A percentile compares a stretch with the other conserved stretches of the same genome.
Evolutionary conservation across 208 protist species (phyloP).

Genomic region (Trypanosoma mega): DNA sequence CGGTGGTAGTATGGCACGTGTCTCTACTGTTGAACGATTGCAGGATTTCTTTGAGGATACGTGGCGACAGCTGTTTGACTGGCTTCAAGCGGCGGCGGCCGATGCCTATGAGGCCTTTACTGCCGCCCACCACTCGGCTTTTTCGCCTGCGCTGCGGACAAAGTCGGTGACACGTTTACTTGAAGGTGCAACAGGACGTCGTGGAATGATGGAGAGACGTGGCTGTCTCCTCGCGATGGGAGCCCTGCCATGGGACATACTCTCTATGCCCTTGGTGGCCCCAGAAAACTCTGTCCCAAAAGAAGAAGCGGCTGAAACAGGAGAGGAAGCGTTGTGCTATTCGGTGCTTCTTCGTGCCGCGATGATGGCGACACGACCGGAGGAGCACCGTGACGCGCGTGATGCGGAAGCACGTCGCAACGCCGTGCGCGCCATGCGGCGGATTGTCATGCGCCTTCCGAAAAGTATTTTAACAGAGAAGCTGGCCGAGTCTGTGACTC

Average conservation of each 20-base stretch:
- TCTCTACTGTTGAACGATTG: constrained; percentile 56
- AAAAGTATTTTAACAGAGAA: constrained; percentile 17
- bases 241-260: constrained; percentile 51
- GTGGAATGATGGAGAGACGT: constrained; percentile 65
- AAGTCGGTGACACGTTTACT: constrained; percentile 72
- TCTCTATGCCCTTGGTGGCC: constrained; percentile 36
- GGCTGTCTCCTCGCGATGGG: constrained; percentile 87
- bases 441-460: constrained; percentile 34
- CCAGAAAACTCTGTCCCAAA: not conserved
- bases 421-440: constrained; percentile 64
- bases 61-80: constrained; percentile 88
- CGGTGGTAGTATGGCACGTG: constrained; percentile 45
- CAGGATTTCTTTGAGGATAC: constrained; percentile 88
- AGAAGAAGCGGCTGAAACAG: constrained; percentile 5
- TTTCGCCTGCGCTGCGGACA: constrained; percentile 64
- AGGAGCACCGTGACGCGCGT: constrained; percentile 33
- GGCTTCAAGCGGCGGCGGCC: constrained; percentile 70
- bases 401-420: constrained; percentile 93
- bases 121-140: constrained; percentile 60
- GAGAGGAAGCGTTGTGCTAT: constrained; percentile 5
- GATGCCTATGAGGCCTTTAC: constrained; percentile 66
- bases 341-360: constrained; percentile 27
- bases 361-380: constrained; percentile 46
- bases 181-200: constrained; percentile 28
- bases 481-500: constrained; percentile 43